Evolutionary conservation across 2,329 filamentous ascomycete species (phyloP), one percentile per base, ranked within the genome.

Genomic region (Phialophora macrospora): DNA sequence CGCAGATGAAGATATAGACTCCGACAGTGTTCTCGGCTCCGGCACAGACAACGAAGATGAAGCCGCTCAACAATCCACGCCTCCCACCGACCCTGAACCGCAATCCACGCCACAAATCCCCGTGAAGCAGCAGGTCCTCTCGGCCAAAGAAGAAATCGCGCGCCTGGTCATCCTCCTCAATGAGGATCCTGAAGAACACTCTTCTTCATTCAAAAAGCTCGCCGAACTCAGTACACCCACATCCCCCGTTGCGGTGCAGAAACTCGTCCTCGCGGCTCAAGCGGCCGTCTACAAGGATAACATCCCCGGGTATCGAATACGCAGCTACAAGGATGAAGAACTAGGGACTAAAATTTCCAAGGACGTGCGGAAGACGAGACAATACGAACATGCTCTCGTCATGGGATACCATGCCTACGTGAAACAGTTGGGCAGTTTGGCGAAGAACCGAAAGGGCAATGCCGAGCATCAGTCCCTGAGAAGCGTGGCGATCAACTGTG

Each of bases 301-400:
- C 55, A 98, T 99, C 65, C 95, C 95, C 0, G 95, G 95, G 24
- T 99, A 99, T 77, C 86, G 95, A 67, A 98, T 99, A 81, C 89
- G 95, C 20, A 90, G 92, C 1, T 81, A 92, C 3, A 83, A 85
- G 0, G 92, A 96, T 66, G 90, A 92, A 34, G 87, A 89, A 52
- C 84, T 89, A 74, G 85, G 86, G 64, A 89, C 89, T 69, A 96
- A 96, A 77, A 81, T 98, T 1, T 97, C 93, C 4, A 97, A 97
- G 76, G 95, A 98, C 30, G 92, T 98, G 38, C 88, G 90, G 74
- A 90, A 87, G 71, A 79, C 97, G 68, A 87, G 93, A 62, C 83
- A 87, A 52, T 99, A 93, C 76, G 95, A 99, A 77, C 93, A 97
- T 77, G 87, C 91, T 22, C 84, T 99, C 28, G 87, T 99, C 4